These are phyloP conservation scores for Triticum urartu DNA, from an alignment of 176 grass and related monocot genomes.

Conservation along the genomic window DNA sequence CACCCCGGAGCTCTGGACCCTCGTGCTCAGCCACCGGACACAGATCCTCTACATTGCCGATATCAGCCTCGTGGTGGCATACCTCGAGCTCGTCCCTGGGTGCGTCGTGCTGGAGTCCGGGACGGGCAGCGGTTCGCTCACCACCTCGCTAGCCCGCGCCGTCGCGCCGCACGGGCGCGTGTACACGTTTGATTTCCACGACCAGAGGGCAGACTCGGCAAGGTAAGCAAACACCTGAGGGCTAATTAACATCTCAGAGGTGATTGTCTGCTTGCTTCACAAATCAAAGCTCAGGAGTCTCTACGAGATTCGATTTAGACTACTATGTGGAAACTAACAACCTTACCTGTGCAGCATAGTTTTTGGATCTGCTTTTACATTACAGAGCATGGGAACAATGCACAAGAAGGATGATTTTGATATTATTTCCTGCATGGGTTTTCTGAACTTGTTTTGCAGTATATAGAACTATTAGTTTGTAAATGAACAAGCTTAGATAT, in stretches of 20 bases:
- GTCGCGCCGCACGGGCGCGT: slow-evolving; percentile 66
- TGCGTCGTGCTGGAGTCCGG: slow-evolving; percentile 84
- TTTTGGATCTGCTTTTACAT: not conserved
- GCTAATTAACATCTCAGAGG: not conserved
- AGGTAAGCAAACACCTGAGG: slow-evolving; percentile 40
- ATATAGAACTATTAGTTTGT: not conserved
- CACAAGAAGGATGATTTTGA: not conserved
- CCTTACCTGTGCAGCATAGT: not conserved
- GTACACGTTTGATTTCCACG: slow-evolving; percentile 91
- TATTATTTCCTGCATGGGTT: not conserved
- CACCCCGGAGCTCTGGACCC: slow-evolving; percentile 86
- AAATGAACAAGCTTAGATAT: not conserved
- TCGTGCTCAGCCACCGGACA: slow-evolving; percentile 86
- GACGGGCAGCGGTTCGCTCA: slow-evolving; percentile 77
- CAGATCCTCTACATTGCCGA: slow-evolving; percentile 92
- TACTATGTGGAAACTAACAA: not conserved
- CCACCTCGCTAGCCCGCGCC: slow-evolving; percentile 72
- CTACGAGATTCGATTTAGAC: not conserved
- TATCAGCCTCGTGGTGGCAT: slow-evolving; percentile 83
- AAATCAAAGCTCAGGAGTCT: not conserved
- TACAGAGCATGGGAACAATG: not conserved
- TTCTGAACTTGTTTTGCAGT: not conserved
- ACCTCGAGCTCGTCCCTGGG: slow-evolving; percentile 76
- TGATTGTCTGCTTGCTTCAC: not conserved
- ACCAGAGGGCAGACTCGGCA: slow-evolving; percentile 70